A percentile compares a stretch with the other conserved stretches of the same genome.
Evolutionary conservation across 306 rosid species (phyloP).

Genomic region (Rubus idaeus): DNA sequence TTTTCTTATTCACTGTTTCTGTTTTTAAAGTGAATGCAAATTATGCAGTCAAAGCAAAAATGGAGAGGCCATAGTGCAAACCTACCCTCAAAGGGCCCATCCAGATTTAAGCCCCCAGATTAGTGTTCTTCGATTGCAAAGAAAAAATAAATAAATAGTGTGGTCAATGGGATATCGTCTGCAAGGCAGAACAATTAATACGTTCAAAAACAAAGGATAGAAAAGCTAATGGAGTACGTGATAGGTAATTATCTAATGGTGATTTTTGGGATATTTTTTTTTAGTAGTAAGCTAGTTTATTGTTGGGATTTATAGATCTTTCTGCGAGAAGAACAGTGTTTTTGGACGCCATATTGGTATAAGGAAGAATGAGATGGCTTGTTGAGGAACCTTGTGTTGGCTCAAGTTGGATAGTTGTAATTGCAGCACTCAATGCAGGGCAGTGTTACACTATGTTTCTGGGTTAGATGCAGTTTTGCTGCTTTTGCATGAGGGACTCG

Average conservation of each 20-base stretch:
- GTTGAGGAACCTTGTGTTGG: background rate
- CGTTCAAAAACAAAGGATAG: background rate
- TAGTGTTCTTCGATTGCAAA: background rate
- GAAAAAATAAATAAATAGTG: background rate
- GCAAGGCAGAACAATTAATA: background rate
- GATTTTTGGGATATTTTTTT: background rate
- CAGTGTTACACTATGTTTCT: too few relatives aligned
- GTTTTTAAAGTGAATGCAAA: background rate
- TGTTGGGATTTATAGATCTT: background rate
- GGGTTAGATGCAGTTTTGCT: too few relatives aligned
- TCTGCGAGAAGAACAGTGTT: background rate
- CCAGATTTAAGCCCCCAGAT: background rate
- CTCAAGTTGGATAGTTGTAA: background rate
- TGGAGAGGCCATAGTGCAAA: background rate
- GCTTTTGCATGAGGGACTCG: too few relatives aligned
- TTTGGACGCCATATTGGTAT: background rate
- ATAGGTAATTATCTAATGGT: background rate
- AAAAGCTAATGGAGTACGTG: background rate
- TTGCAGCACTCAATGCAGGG: background rate
- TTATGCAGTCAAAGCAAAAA: background rate
- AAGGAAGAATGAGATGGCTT: background rate
- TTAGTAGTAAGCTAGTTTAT: background rate
- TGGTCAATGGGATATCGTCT: background rate
- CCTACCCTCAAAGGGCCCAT: background rate
- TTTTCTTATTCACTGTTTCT: too few relatives aligned